Percentiles rank a stretch among this genome's conserved stretches.
Evolutionary conservation across 441 rosid species (phyloP).

Genomic region (Eruca vesicaria): DNA sequence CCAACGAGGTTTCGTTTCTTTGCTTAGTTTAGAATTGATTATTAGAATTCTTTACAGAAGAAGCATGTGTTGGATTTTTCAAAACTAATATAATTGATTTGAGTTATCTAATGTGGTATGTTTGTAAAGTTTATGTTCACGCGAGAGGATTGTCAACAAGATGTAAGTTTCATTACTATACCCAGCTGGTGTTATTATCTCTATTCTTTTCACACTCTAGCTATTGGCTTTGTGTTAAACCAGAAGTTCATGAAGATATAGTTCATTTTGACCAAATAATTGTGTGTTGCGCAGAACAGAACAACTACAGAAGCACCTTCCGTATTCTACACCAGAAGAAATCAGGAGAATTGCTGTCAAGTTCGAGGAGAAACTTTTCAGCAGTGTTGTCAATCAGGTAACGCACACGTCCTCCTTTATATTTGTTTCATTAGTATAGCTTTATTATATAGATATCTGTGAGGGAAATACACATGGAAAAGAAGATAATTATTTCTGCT

Average conservation of each 20-base stretch:
- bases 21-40: too few species aligned
- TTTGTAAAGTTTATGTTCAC: too few species aligned
- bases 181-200: background rate
- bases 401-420: too few species aligned
- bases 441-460: too few species aligned
- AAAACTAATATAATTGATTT: too few species aligned
- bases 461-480: too few species aligned
- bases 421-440: too few species aligned
- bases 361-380: conserved; percentile 70
- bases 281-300: conserved; percentile 52
- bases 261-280: background rate
- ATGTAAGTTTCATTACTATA: conserved; percentile 46
- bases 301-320: conserved; percentile 62
- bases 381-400: conserved; percentile 62
- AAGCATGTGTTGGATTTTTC: too few species aligned
- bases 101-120: too few species aligned
- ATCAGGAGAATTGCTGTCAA: conserved; percentile 56
- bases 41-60: too few species aligned
- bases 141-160: conserved; percentile 70
- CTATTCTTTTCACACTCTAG: background rate
- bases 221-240: background rate
- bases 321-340: conserved; percentile 30
- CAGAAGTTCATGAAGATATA: background rate
- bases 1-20: too few species aligned
- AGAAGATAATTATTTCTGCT: too few species aligned